Percentiles rank a stretch among this genome's conserved stretches.
phyloP scores from a whole-genome alignment of 768 basidiomycete species.

The Phaeotremella fagi region DNA sequence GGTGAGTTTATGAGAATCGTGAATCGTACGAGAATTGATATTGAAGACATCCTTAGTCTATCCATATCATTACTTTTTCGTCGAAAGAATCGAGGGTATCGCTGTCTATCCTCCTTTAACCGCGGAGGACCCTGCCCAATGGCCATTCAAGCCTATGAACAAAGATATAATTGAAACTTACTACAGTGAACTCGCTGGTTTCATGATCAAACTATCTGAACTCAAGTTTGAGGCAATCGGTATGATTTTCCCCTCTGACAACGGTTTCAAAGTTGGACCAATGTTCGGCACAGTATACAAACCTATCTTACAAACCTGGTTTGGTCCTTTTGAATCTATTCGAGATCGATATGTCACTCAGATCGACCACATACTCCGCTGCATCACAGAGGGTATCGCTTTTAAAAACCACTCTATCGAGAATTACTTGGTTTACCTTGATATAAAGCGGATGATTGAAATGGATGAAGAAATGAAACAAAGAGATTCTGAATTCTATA shows the following conservation, averaged over 20 bases:
- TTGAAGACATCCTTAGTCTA: no score
- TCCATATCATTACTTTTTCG: background rate
- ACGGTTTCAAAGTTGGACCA: background rate
- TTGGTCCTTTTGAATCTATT: background rate
- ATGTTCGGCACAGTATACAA: background rate
- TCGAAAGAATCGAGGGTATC: background rate
- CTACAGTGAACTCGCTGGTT: background rate
- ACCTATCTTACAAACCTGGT: background rate
- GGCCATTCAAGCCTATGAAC: background rate
- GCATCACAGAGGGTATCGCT: background rate
- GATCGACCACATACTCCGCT: background rate
- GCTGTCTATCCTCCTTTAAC: background rate
- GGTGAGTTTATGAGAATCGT: no score
- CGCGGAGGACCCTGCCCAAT: background rate
- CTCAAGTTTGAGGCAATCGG: background rate
- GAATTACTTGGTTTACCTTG: background rate
- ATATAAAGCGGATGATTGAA: background rate
- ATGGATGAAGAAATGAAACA: background rate
- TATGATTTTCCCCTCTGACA: background rate
- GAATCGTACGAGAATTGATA: no score
- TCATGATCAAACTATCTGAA: background rate
- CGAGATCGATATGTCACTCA: background rate
- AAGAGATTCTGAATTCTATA: constrained; percentile 8
- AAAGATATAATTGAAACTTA: background rate
- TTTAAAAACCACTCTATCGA: background rate